A percentile compares a stretch with the other conserved stretches of the same genome.
Conservation (phyloP, 2,329 filamentous ascomycete genomes). For the Mariannaea elegans region DNA sequence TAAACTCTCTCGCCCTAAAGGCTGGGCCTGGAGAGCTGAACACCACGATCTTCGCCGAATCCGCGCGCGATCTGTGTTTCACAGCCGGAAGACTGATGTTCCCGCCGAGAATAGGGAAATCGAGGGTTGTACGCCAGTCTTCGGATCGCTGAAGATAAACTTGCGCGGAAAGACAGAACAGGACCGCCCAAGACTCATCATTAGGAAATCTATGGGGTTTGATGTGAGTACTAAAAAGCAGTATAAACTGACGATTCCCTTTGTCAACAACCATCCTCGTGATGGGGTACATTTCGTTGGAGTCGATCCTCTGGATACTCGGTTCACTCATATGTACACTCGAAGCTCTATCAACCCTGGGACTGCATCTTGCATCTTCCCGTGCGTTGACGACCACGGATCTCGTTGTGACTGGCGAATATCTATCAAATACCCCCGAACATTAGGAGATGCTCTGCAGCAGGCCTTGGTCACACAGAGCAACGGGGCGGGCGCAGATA, state of each 20-base stretch:
- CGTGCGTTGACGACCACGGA: conserved; percentile 87
- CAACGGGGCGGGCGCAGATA: conserved; percentile 46
- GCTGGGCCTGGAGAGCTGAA: conserved; percentile 71
- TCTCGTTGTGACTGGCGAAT: conserved; percentile 88
- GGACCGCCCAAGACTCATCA: conserved; percentile 53
- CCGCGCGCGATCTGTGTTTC: conserved; percentile 66
- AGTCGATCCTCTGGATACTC: conserved; percentile 77
- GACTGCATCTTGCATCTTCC: conserved; percentile 86
- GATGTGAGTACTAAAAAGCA: conserved; percentile 54
- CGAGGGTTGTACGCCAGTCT: conserved; percentile 64
- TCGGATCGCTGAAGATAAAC: conserved; percentile 60
- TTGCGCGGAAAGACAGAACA: conserved; percentile 51
- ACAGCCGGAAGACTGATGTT: conserved; percentile 61
- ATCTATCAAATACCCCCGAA: conserved; percentile 85
- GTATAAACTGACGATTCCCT: conserved; percentile 73
- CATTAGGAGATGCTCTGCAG: conserved; percentile 79
- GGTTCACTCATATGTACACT: conserved; percentile 93
- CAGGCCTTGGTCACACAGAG: conserved; percentile 56
- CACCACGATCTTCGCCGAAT: conserved; percentile 80
- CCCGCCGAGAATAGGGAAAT: conserved; percentile 64
- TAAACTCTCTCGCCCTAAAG: conserved; percentile 66
- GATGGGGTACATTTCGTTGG: conserved; percentile 95
- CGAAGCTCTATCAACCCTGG: conserved; percentile 82
- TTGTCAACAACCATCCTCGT: conserved; percentile 75
- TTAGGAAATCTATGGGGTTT: conserved; percentile 53